Evolutionary conservation across 257 asterid species (phyloP).

Genomic region (Nyctanthes arbortristis): DNA sequence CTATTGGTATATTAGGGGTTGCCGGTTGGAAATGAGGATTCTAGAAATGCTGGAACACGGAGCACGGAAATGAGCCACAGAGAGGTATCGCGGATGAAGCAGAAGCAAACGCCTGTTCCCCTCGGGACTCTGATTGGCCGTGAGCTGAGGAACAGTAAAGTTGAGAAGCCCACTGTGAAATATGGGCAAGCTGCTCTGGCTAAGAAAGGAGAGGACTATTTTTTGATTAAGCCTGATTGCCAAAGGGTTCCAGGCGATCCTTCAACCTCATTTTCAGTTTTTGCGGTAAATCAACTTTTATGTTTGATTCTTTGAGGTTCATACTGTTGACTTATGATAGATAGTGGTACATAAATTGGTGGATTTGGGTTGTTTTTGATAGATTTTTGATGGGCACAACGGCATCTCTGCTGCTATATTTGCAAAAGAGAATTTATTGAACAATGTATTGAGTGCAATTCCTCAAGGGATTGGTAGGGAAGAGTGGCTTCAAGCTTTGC

Average conservation of each 20-base stretch:
- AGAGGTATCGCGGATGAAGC: conserved; percentile 68
- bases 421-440: conserved; percentile 82
- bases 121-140: conserved; percentile 84
- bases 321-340: conserved; percentile 7
- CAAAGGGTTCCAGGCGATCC: conserved; percentile 66
- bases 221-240: conserved; percentile 65
- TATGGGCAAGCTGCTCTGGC: conserved; percentile 86
- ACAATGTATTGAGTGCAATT: conserved; percentile 85
- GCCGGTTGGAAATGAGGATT: conserved; percentile 38
- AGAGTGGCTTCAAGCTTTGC: conserved; percentile 97
- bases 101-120: conserved; percentile 63
- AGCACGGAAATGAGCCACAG: conserved; percentile 48
- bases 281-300: conserved; percentile 53
- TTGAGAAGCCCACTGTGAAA: conserved; percentile 70
- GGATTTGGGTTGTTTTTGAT: conserved; percentile 24
- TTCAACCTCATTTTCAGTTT: conserved; percentile 71
- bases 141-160: conserved; percentile 70
- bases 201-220: conserved; percentile 91
- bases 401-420: conserved; percentile 98
- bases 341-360: background rate
- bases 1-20: no score
- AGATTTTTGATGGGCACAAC: conserved; percentile 97
- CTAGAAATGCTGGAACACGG: conserved; percentile 45
- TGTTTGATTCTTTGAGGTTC: conserved; percentile 6
- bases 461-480: conserved; percentile 75